These are phyloP conservation scores for Botrytis paeoniae DNA, from an alignment of 2,329 filamentous ascomycete genomes.

Conservation along the genomic window DNA sequence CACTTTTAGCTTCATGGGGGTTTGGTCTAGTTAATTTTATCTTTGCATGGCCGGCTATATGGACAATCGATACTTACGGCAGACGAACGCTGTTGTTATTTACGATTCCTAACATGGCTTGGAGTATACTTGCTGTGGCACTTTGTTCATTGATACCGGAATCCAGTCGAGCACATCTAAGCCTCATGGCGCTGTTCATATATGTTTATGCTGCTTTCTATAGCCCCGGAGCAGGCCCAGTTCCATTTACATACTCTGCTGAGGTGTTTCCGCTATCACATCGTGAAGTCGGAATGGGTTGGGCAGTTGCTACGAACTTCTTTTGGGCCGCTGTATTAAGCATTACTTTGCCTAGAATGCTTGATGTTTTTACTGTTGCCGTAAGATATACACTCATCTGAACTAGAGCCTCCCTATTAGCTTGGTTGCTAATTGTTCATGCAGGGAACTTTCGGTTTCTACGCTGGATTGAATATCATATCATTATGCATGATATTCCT, in stretches of 20 bases:
- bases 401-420: not conserved
- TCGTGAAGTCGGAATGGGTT: constrained; percentile 62
- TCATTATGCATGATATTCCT: constrained; percentile 56
- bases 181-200: constrained; percentile 58
- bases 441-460: constrained; percentile 50
- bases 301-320: constrained; percentile 59
- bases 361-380: constrained; percentile 20
- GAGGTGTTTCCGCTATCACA: constrained; percentile 64
- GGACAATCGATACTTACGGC: constrained; percentile 64
- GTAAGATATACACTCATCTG: not conserved
- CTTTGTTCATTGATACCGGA: constrained; percentile 52
- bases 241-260: constrained; percentile 60
- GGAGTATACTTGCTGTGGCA: constrained; percentile 60
- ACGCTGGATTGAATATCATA: constrained; percentile 53
- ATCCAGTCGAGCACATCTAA: constrained; percentile 45
- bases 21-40: constrained; percentile 49
- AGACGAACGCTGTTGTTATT: constrained; percentile 59
- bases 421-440: constrained; percentile 19
- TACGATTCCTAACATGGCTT: constrained; percentile 66
- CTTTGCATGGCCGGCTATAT: constrained; percentile 49
- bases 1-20: constrained; percentile 17
- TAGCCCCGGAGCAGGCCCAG: constrained; percentile 61
- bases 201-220: constrained; percentile 67
- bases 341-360: constrained; percentile 44
- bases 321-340: constrained; percentile 60